These are phyloP conservation scores for Quercus tomentella DNA, from an alignment of 331 rosid genomes.

Conservation along the genomic window DNA sequence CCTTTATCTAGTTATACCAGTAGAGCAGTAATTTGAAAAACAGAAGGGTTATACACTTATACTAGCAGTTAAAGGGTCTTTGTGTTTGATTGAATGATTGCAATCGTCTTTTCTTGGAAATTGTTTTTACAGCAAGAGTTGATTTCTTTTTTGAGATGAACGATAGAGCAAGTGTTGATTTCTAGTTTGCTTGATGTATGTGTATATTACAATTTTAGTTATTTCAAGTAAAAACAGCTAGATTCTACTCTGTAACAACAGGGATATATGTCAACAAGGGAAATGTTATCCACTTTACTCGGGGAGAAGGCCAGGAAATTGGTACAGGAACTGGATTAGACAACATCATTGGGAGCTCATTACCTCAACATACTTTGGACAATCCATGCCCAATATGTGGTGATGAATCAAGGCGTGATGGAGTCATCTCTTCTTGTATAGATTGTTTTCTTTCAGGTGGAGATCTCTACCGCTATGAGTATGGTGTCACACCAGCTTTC, in stretches of 20 bases:
- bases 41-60: too few species aligned
- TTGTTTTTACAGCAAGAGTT: too few species aligned
- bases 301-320: constrained; percentile 42
- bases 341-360: constrained; percentile 36
- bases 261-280: constrained; percentile 64
- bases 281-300: constrained; percentile 74
- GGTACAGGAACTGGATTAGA: constrained; percentile 42
- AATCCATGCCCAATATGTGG: constrained; percentile 59
- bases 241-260: constrained; percentile 20
- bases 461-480: constrained; percentile 50
- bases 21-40: too few species aligned
- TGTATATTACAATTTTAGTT: too few species aligned
- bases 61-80: too few species aligned
- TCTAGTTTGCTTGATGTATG: too few species aligned
- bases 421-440: constrained; percentile 66
- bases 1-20: too few species aligned
- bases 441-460: constrained; percentile 63
- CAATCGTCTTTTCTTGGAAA: too few species aligned
- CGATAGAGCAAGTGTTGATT: too few species aligned
- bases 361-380: constrained; percentile 19
- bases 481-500: constrained; percentile 29
- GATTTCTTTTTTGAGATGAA: too few species aligned
- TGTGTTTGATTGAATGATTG: too few species aligned
- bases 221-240: too few species aligned
- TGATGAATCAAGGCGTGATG: constrained; percentile 24